Conservation (phyloP, 2,329 filamentous ascomycete genomes). For the Cladosporium sphaerospermum region DNA sequence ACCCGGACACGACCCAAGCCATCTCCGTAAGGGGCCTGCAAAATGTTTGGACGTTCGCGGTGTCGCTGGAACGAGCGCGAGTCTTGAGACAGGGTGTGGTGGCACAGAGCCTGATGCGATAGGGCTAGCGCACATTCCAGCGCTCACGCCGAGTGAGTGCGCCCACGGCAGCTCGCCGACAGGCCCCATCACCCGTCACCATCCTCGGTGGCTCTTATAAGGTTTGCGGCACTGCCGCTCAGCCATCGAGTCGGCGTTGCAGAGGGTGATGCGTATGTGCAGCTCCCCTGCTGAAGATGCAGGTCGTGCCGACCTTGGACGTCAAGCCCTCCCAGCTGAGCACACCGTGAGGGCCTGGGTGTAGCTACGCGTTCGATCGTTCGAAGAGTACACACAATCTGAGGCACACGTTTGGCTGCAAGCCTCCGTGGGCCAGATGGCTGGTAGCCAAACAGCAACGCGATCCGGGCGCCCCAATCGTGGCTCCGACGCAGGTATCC, state of each 20-base stretch:
- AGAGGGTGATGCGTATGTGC: not conserved
- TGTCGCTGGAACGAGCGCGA: slow-evolving; percentile 17
- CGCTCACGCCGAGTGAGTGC: slow-evolving; percentile 9
- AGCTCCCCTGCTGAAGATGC: not conserved
- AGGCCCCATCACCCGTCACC: not conserved
- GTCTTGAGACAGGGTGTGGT: slow-evolving; percentile 24
- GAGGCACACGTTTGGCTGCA: slow-evolving; percentile 2
- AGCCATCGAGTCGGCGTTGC: not conserved
- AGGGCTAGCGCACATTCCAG: slow-evolving; percentile 23
- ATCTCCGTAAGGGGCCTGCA: slow-evolving; percentile 21
- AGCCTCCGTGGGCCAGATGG: slow-evolving; percentile 6
- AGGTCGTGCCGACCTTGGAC: slow-evolving; percentile 6
- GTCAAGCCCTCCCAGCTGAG: not conserved
- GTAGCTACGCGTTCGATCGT: slow-evolving; percentile 7
- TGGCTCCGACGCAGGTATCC: slow-evolving; percentile 25
- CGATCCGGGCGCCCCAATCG: slow-evolving; percentile 14
- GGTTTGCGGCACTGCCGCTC: slow-evolving; percentile 9
- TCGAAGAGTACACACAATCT: not conserved
- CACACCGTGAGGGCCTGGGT: not conserved
- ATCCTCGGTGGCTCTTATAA: slow-evolving; percentile 7
- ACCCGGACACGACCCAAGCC: slow-evolving; percentile 15
- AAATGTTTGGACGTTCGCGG: slow-evolving; percentile 10
- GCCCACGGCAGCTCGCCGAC: slow-evolving; percentile 21
- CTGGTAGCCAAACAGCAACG: slow-evolving; percentile 17
- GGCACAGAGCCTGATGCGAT: slow-evolving; percentile 21